Evolutionary conservation across 148 eudicot species (phyloP), one percentile per base, ranked within the genome.

Genomic region (Talinum fruticosum): DNA sequence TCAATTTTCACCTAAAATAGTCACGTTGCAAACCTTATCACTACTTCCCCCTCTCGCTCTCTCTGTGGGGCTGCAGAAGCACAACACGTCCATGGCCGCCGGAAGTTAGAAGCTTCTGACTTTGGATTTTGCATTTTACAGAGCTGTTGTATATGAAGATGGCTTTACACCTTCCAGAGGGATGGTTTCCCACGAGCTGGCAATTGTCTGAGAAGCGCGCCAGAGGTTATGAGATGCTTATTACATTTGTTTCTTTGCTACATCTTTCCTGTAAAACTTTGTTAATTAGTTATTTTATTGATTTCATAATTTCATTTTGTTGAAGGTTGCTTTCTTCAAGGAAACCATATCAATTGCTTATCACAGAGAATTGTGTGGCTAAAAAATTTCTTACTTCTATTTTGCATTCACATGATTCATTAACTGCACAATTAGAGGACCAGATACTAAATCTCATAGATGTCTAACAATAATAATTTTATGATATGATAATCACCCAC

Each of bases 141-240:
- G 34, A 24, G 15, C 44, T 4, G 18, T 30, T 79, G 59, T 21
- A 34, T 73, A 28, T 66, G 66, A 74, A 47, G 21, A 66, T 47
- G 44, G 65, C 73, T 66, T n/a, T 73, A 19, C 37, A 29, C 37
- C 65, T 66, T 73, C 21, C 19, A 13, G 21, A 67, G 32, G 68
- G 69, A 8, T 67, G 73, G 32, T 37, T 74, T 24, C 68, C 74
- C 16, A 44, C 16, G 41, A 71, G 78, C 32, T 74, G 53, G 38
- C 44, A 37, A 38, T 54, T 41, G 29, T 51, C 2, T 21, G 78
- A 69, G 41, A 53, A 74, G 29, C 30, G 59, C 34, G 3, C 69
- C 41, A 80, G 41, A 37, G 74, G 28, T 80, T 47, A 78, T 80
- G 59, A 80, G 82, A 2, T 3, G 6, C 12, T 33, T 28, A 34